Evolutionary conservation across 345 rosid species (phyloP).

Genomic region (Durio zibethinus): DNA sequence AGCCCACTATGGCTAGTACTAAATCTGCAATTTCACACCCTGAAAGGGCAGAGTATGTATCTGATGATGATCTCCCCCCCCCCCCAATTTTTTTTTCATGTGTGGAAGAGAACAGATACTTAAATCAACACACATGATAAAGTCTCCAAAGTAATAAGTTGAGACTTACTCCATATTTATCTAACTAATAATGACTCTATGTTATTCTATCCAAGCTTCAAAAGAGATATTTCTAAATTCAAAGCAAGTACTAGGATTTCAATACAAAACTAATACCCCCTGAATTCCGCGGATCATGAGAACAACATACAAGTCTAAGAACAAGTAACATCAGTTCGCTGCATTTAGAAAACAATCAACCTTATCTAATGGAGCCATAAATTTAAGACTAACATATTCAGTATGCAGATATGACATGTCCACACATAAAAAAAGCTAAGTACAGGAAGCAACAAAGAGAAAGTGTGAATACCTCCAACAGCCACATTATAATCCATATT

Average conservation of each 20-base stretch:
- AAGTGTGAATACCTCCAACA: slow-evolving; percentile 58
- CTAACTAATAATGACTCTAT: neutral
- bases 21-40: neutral
- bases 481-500: slow-evolving; percentile 67
- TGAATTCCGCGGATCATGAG: neutral
- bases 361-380: neutral
- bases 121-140: neutral
- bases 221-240: neutral
- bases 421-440: neutral
- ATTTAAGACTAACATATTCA: neutral
- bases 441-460: slow-evolving; percentile 1
- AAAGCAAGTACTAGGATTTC: neutral
- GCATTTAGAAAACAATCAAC: neutral
- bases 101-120: neutral
- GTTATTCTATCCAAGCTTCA: neutral
- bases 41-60: neutral
- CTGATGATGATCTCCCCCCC: neutral
- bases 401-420: neutral
- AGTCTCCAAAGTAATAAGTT: neutral
- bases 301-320: neutral
- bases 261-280: neutral
- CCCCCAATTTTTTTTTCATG: neutral
- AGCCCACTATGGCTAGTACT: neutral
- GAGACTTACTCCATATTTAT: neutral
- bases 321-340: neutral